Evolutionary conservation across 2,329 filamentous ascomycete genomes (phyloP), one percentile per base, ranked within the genome.

Genomic region (Alternaria burnsii): DNA sequence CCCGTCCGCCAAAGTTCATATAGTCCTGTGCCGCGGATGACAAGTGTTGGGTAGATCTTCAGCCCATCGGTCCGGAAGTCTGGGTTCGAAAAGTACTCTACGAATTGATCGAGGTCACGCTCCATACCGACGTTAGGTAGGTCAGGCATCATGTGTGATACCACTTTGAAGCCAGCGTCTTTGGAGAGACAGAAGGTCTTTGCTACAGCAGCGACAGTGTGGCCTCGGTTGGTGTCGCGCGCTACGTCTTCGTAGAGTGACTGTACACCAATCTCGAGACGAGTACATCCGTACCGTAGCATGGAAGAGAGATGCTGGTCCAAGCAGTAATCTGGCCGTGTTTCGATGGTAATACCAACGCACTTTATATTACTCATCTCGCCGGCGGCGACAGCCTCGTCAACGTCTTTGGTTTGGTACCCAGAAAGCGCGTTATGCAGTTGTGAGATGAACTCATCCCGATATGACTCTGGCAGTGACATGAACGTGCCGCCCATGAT

Each of bases 401-500:
- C 94, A 12, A 99, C 95, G 65, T 96, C 92, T 42, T 89, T 90
- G 0, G 94, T 97, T 73, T 97, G 93, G 76, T 99, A 99, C 8
- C 95, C 95, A 68, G 93, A 97, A 8, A 99, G 87, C 1, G 95
- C 95, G 76, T 99, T 99, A 82, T 99, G 95, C 52, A 99, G 85
- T 75, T 97, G 94, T 1, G 93, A 91, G 61, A 99, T 97, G 73
- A 99, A 99, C 58, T 92, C 89, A 63, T 99, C 92, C 28, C 95
- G 86, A 79, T 99, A 99, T 24, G 90, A 89, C 72, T 93, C 89
- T 9, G 94, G 86, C 26, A 99, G 82, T 3, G 94, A 98, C 96
- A 99, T 99, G 81, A 99, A 99, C 0, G 95, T 99, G 68, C 95
- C 95, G 61, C 95, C 95, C 95, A 99, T 99, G 77, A 99, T 97